Evolutionary conservation across 179 eudicot species (phyloP), one percentile per base, ranked within the genome.

Genomic region (Beta lomatogona): DNA sequence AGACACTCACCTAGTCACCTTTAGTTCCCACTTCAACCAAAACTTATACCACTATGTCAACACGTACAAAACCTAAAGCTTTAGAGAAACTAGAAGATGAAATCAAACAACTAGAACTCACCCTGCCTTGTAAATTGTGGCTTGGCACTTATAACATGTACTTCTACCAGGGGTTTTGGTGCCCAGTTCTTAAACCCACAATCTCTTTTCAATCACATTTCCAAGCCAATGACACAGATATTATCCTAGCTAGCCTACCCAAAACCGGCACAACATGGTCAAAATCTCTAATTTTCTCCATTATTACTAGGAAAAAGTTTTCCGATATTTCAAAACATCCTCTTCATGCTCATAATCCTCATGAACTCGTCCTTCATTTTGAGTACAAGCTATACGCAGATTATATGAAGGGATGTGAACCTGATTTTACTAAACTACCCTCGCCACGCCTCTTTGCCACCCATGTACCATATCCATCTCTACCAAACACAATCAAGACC

Each of bases 251-350:
- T 5, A 82, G 81, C 68, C 77, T 82, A 22, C 88, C 87, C 1
- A 86, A 86, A 82, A 77, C 85, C 19, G 90, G 90, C 66, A 88
- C 88, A 0, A 88, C 88, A 0, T 88, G 90, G 90, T 44, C 84
- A 2, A 86, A 89, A 81, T 88, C 92, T 15, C 61, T 73, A 0
- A 12, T 54, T 16, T 50, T 13, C 15, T 15, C 61, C 31, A 9
- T 45, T 2, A 1, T 18, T 1, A 36, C 1, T 36, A 36, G 41
- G 41, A 36, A 36, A 36, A 3, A 36, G 41, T 36, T 36, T 36
- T 36, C 41, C 2, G 41, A 1, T 36, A 3, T 36, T 36, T 36
- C 41, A 36, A 36, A 36, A 61, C 66, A 61, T 9, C 25, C 12
- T 18, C 21, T 68, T 28, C 72, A 28, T 13, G 28, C 72, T 28